A percentile compares a stretch with the other conserved stretches of the same genome.
Evolutionary conservation across 1,139 yeast genomes (phyloP).

Genomic region (Hansenula sp.): DNA sequence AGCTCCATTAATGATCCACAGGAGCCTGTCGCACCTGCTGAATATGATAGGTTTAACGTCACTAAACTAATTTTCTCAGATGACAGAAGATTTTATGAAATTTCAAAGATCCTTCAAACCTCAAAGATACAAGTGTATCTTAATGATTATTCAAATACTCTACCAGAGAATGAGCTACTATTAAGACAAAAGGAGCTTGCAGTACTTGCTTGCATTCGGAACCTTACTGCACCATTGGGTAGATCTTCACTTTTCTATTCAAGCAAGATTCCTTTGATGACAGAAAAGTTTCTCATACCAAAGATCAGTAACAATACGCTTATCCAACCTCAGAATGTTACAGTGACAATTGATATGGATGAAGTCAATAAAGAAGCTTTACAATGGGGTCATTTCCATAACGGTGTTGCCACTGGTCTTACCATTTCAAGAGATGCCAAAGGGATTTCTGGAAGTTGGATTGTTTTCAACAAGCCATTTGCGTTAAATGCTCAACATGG

Average conservation of each 20-base stretch:
- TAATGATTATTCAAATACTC: conserved; percentile 10
- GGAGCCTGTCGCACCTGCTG: conserved; percentile 50
- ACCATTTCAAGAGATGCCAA: conserved; percentile 65
- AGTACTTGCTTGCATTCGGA: conserved; percentile 60
- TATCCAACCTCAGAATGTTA: conserved; percentile 64
- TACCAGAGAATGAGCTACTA: conserved; percentile 55
- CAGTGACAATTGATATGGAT: conserved; percentile 56
- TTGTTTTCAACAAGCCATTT: conserved; percentile 78
- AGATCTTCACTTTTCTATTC: conserved; percentile 70
- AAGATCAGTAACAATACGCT: conserved; percentile 65
- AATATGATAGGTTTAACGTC: conserved; percentile 61
- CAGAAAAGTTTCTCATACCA: conserved; percentile 82
- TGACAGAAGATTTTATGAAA: conserved; percentile 79
- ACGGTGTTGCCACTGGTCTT: conserved; percentile 87
- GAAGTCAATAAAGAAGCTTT: conserved; percentile 44
- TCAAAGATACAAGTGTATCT: conserved; percentile 57
- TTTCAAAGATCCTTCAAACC: conserved; percentile 52
- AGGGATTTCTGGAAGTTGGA: conserved; percentile 89
- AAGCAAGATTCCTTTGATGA: conserved; percentile 70
- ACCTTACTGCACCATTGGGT: conserved; percentile 74
- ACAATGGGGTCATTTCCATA: conserved; percentile 90
- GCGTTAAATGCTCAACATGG: conserved; percentile 77
- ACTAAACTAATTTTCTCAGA: conserved; percentile 68
- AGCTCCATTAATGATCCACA: conserved; percentile 41
- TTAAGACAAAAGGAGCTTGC: conserved; percentile 61